Evolutionary conservation across 495 filamentous ascomycete genomes (phyloP).

Genomic region (Daldinia decipiens): DNA sequence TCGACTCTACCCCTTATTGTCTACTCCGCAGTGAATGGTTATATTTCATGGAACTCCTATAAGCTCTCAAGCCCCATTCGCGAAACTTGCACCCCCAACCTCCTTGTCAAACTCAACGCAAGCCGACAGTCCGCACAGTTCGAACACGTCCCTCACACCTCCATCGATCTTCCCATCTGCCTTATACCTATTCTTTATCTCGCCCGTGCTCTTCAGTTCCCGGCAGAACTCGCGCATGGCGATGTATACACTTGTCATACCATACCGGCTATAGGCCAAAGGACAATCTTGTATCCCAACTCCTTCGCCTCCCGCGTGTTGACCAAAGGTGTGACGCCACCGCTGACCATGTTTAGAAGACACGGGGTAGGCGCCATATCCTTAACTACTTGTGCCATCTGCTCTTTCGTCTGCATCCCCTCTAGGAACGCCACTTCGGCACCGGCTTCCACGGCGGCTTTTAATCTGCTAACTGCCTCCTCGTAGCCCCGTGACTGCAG

Average conservation of each 20-base stretch:
- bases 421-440: constrained; percentile 75
- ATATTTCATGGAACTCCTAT: not conserved
- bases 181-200: constrained; percentile 44
- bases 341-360: constrained; percentile 71
- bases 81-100: constrained; percentile 46
- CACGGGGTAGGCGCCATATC: constrained; percentile 65
- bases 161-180: constrained; percentile 57
- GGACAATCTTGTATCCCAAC: constrained; percentile 72
- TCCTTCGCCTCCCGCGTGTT: constrained; percentile 64
- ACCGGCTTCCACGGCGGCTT: constrained; percentile 65
- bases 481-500: constrained; percentile 71
- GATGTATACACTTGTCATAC: constrained; percentile 63
- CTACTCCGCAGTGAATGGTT: not conserved
- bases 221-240: constrained; percentile 59
- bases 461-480: constrained; percentile 65
- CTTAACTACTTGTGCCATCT: constrained; percentile 60
- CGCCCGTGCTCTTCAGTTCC: constrained; percentile 60
- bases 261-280: constrained; percentile 65
- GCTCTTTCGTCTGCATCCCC: constrained; percentile 66
- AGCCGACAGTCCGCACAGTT: constrained; percentile 62
- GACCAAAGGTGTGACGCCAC: constrained; percentile 67
- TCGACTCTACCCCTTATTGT: not conserved
- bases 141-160: constrained; percentile 70
- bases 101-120: constrained; percentile 52
- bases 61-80: constrained; percentile 35